phyloP scores from a whole-genome alignment of 345 rosid species.

The Gossypium bickii region DNA sequence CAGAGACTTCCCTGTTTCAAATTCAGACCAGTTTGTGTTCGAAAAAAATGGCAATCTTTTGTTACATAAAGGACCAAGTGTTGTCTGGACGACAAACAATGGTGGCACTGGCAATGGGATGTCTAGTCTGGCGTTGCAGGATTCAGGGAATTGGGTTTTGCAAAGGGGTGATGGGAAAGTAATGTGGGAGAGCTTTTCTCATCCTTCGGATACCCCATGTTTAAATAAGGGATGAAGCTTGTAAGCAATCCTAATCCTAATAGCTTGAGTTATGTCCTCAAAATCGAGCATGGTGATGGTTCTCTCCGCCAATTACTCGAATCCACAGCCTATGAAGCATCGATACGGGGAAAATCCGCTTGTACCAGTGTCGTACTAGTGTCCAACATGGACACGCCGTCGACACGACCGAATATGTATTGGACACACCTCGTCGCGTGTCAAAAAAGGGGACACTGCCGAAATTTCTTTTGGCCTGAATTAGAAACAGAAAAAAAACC shows the following conservation, averaged over 20 bases:
- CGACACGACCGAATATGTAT: too few species aligned
- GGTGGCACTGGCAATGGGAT: slow-evolving; percentile 23
- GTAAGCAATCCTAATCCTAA: slow-evolving; percentile 37
- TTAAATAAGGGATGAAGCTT: slow-evolving; percentile 66
- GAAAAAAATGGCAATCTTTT: slow-evolving; percentile 47
- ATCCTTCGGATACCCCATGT: slow-evolving; percentile 64
- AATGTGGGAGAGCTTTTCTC: slow-evolving; percentile 81
- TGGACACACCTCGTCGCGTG: too few species aligned
- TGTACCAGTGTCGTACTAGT: too few species aligned
- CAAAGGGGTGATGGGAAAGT: slow-evolving; percentile 33
- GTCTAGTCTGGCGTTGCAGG: slow-evolving; percentile 57
- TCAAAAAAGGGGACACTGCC: too few species aligned
- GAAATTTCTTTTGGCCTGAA: too few species aligned
- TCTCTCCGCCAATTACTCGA: slow-evolving; percentile 50
- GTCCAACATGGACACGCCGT: too few species aligned
- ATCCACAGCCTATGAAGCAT: neutral
- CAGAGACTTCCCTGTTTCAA: slow-evolving; percentile 50
- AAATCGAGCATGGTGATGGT: slow-evolving; percentile 73
- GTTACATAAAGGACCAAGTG: slow-evolving; percentile 35
- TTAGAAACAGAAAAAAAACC: too few species aligned
- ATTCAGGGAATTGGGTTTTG: slow-evolving; percentile 75
- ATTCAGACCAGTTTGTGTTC: slow-evolving; percentile 58
- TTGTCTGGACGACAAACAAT: slow-evolving; percentile 56
- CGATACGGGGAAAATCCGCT: too few species aligned
- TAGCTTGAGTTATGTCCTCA: slow-evolving; percentile 63